Evolutionary conservation across 1,284 basidiomycete genomes (phyloP).

Genomic region (Moesziomyces globuligerus): DNA sequence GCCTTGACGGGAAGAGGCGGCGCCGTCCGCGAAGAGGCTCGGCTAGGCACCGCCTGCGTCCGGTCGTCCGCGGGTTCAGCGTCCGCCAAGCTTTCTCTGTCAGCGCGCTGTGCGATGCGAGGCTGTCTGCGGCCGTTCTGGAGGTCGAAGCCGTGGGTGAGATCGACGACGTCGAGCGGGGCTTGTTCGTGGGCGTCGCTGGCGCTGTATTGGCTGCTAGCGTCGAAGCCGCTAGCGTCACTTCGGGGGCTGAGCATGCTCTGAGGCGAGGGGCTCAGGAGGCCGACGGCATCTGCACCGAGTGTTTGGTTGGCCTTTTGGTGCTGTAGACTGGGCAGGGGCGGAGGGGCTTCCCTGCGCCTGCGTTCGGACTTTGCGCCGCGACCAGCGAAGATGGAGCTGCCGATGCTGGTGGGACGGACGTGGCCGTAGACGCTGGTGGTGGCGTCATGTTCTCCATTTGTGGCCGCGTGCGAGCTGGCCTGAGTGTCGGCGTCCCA

Average conservation of each 20-base stretch:
- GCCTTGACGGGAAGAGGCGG: slow-evolving; percentile 35
- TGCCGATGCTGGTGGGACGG: slow-evolving; percentile 48
- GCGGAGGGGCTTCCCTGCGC: slow-evolving; percentile 40
- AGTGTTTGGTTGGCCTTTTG: neutral
- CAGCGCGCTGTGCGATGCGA: neutral
- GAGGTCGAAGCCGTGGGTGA: slow-evolving; percentile 20
- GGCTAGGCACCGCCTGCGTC: slow-evolving; percentile 14
- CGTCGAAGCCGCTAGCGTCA: slow-evolving; percentile 39
- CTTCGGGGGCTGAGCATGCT: slow-evolving; percentile 30
- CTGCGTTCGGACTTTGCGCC: slow-evolving; percentile 29
- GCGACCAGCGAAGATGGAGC: slow-evolving; percentile 56
- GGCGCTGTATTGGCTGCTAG: slow-evolving; percentile 38
- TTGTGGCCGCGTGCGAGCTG: slow-evolving; percentile 20
- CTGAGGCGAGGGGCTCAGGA: slow-evolving; percentile 25
- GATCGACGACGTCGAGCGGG: neutral
- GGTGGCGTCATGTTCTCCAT: slow-evolving; percentile 16
- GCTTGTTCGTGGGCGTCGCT: slow-evolving; percentile 17
- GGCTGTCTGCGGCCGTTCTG: slow-evolving; percentile 1
- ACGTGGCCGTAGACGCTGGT: slow-evolving; percentile 46
- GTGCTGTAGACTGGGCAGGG: slow-evolving; percentile 29
- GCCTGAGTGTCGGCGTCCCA: slow-evolving; percentile 44
- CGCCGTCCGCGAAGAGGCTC: slow-evolving; percentile 18
- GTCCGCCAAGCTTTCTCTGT: neutral
- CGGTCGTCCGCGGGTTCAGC: neutral
- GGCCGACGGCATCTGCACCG: slow-evolving; percentile 14